phyloP scores from a whole-genome alignment of 2,329 filamentous ascomycete genomes.

The Diaporthe humulicola region DNA sequence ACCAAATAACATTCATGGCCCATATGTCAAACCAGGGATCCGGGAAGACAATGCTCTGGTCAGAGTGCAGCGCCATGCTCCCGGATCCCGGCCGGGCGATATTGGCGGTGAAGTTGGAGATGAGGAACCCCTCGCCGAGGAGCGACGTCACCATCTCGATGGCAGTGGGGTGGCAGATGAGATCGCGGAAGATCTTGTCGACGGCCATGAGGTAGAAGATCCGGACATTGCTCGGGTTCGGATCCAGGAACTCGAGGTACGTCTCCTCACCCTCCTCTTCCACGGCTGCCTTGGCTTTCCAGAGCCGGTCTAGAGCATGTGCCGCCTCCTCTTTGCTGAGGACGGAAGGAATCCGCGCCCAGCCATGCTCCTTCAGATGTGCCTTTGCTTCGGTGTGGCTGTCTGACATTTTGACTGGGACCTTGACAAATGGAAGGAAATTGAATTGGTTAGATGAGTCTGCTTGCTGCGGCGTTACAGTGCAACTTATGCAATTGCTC shows the following conservation, averaged over 20 bases:
- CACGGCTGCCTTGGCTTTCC: constrained; percentile 34
- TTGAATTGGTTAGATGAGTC: background rate
- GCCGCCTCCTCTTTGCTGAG: constrained; percentile 38
- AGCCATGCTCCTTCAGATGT: constrained; percentile 39
- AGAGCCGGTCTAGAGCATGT: constrained; percentile 32
- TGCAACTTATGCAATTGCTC: background rate
- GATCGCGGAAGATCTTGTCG: constrained; percentile 41
- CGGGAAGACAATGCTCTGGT: constrained; percentile 49
- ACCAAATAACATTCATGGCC: constrained; percentile 49
- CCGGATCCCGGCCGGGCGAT: constrained; percentile 50
- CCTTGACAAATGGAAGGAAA: background rate
- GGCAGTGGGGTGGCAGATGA: constrained; percentile 38
- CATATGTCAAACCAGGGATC: constrained; percentile 48
- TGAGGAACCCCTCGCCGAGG: constrained; percentile 48
- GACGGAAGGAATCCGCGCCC: constrained; percentile 30
- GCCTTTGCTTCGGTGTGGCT: constrained; percentile 23
- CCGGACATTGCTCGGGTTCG: constrained; percentile 41
- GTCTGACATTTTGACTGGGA: background rate
- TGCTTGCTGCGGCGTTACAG: background rate
- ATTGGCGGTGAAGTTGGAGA: constrained; percentile 53
- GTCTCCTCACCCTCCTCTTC: constrained; percentile 38
- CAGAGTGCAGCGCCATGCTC: constrained; percentile 51
- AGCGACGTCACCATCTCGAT: constrained; percentile 45
- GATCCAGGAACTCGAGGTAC: constrained; percentile 37
- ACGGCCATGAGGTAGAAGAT: constrained; percentile 42